Evolutionary conservation across 2,329 filamentous ascomycete genomes (phyloP).

Genomic region (Fusarium sp.): DNA sequence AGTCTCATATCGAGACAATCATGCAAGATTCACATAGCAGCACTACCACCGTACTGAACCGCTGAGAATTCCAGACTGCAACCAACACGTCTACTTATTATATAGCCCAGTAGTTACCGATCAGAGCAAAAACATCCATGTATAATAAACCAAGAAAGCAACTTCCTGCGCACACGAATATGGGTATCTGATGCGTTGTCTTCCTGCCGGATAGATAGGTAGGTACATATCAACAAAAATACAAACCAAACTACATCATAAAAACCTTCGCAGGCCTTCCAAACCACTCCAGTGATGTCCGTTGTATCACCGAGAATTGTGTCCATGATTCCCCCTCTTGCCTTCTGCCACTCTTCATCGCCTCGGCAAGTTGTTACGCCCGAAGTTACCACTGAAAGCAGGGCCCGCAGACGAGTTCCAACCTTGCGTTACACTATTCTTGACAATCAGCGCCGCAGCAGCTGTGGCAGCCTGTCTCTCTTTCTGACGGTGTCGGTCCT

Average conservation of each 20-base stretch:
- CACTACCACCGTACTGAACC: neutral
- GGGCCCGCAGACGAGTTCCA: constrained; percentile 54
- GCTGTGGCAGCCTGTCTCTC: constrained; percentile 89
- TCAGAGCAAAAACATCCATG: neutral
- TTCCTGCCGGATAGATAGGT: constrained; percentile 31
- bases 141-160: constrained; percentile 27
- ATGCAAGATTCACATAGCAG: no score
- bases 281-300: neutral
- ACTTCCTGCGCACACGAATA: constrained; percentile 33
- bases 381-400: constrained; percentile 51
- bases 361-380: constrained; percentile 56
- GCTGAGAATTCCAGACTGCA: neutral
- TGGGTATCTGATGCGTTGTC: constrained; percentile 45
- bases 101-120: neutral
- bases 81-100: neutral
- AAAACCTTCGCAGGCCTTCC: neutral
- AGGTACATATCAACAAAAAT: constrained; percentile 30
- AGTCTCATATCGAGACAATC: neutral
- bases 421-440: constrained; percentile 78
- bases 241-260: constrained; percentile 14
- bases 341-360: constrained; percentile 48
- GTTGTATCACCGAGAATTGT: neutral
- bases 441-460: constrained; percentile 92
- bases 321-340: constrained; percentile 11
- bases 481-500: constrained; percentile 90